Conservation (phyloP, 2,329 filamentous ascomycete species). For the Alternaria rosae region DNA sequence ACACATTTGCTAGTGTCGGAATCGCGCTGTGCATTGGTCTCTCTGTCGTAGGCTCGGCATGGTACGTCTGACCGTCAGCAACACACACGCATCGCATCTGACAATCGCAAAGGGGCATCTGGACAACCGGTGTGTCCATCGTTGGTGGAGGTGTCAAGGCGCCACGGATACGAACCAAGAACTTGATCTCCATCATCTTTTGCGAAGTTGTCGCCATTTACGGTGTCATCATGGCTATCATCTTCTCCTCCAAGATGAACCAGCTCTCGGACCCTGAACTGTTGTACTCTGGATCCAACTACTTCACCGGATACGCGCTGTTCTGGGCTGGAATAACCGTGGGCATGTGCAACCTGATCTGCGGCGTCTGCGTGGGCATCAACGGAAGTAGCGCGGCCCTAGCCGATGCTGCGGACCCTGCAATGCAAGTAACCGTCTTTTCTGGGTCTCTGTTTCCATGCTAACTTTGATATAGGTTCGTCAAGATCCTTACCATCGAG, state of each 20-base stretch:
- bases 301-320: slow-evolving; percentile 93
- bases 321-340: slow-evolving; percentile 97
- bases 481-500: slow-evolving; percentile 98
- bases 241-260: slow-evolving; percentile 90
- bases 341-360: slow-evolving; percentile 93
- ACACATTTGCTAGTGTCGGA: slow-evolving; percentile 89
- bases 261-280: slow-evolving; percentile 70
- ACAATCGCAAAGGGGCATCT: slow-evolving; percentile 79
- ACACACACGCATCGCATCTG: slow-evolving; percentile 16
- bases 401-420: slow-evolving; percentile 91
- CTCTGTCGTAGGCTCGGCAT: slow-evolving; percentile 96
- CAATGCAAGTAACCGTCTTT: slow-evolving; percentile 69
- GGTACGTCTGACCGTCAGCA: slow-evolving; percentile 64
- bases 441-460: background rate
- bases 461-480: slow-evolving; percentile 69
- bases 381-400: slow-evolving; percentile 96
- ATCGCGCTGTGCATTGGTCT: slow-evolving; percentile 95
- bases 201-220: slow-evolving; percentile 99
- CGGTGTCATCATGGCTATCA: slow-evolving; percentile 99
- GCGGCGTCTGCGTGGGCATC: slow-evolving; percentile 95
- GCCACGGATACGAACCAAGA: slow-evolving; percentile 98
- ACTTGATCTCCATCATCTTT: slow-evolving; percentile 99
- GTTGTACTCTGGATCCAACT: slow-evolving; percentile 77
- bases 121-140: slow-evolving; percentile 97
- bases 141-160: slow-evolving; percentile 96